Base-by-base conservation (phyloP, 2,329 filamentous ascomycete genomes). In the Paecilomyces sp. region DNA sequence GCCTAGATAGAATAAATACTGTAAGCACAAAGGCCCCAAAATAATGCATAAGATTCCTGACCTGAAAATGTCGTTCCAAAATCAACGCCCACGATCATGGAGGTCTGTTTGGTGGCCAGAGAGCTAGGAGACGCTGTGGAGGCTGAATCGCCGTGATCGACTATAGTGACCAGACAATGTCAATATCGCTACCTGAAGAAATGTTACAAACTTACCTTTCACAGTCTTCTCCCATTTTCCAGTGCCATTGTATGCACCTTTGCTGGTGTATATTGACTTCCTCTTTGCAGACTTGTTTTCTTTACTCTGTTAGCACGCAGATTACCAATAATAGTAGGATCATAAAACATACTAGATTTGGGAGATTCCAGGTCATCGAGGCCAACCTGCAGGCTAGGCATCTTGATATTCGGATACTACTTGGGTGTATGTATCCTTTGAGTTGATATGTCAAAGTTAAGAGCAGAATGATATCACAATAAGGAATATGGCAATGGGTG, bases 51-150 rank as follows among this genome's bases (percentile, higher is more conserved):
- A 6, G 11, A 28, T 15, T 7, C 11, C 18, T 24, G 22, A 61
- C 59, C 59, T 15, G 59, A 61, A 24, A 52, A 61, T 1, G 59
- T 61, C n/a, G 59, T 58, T 11, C 59, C 56, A 30, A 61, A 61
- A 18, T 61, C 59, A 1, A 61, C 41, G 1, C 59, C 59, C 4
- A 58, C 54, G 13, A 50, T 34, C 52, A 58, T 41, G 25, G 51
- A 24, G 15, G 13, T n/a, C 22, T 22, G 22, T 7, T 53, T 25
- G 7, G 18, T 1, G 8, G 4, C 22, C 22, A 25, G 7, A 1
- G 36, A 47, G 4, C 5, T n/a, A 18, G 36, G 15, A 8, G 36
- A 28, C 15, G n/a, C 13, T 18, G 36, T 18, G 3, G 36, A 47
- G 3, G 36, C 13, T 2, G 36, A 47, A 6, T 47, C 36, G 1